Conservation (phyloP, 2,329 filamentous ascomycete species). For the Zasmidium cellare region DNA sequence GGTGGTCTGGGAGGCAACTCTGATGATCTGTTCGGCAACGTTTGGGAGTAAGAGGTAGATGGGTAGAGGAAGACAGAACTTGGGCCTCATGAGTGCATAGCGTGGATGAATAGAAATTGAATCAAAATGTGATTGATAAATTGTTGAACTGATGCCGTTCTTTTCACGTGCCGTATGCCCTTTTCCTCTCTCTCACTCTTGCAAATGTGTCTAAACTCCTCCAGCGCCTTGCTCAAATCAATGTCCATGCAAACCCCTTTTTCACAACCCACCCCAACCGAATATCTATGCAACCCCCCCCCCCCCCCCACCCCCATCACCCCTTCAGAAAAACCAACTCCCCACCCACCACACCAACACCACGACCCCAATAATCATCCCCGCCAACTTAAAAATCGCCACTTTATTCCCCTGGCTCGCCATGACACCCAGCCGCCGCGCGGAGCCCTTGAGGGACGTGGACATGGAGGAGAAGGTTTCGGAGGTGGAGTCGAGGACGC, state of each 20-base stretch:
- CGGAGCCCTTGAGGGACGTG: constrained; percentile 79
- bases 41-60: constrained; percentile 60
- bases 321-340: constrained; percentile 32
- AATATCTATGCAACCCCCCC: constrained; percentile 1
- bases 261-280: neutral
- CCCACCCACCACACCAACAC: constrained; percentile 73
- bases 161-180: too few relatives aligned
- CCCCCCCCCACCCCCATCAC: neutral
- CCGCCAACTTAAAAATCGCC: constrained; percentile 85
- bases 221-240: constrained; percentile 1
- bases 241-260: neutral
- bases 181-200: neutral
- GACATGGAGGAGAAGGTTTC: constrained; percentile 91
- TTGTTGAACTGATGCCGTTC: too few relatives aligned
- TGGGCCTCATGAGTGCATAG: neutral
- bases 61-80: neutral
- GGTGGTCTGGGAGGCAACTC: constrained; percentile 48
- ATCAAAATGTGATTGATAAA: constrained; percentile 1
- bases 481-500: constrained; percentile 81
- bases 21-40: constrained; percentile 93
- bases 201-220: neutral
- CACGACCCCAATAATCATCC: constrained; percentile 72
- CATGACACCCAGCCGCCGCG: constrained; percentile 81
- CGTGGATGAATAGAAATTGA: constrained; percentile 1
- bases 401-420: constrained; percentile 87